Conservation (phyloP, 176 grass and related monocot genomes). For the Elaeis guineensis region DNA sequence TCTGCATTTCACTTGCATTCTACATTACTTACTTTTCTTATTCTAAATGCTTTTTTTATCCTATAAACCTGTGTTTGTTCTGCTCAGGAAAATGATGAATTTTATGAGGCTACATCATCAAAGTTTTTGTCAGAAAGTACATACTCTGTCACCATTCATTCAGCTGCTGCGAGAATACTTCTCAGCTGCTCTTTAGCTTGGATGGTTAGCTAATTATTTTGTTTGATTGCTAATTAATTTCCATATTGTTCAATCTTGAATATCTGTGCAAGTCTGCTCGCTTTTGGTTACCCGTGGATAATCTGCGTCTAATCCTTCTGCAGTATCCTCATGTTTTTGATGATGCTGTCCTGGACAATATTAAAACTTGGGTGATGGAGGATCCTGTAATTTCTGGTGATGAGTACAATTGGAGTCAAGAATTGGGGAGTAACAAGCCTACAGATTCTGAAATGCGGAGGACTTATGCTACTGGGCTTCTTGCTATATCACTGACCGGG, state of each 20-base stretch:
- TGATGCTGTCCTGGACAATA: slow-evolving; percentile 61
- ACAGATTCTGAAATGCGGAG: slow-evolving; percentile 59
- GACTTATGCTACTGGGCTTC: slow-evolving; percentile 78
- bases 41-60: not conserved
- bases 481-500: slow-evolving; percentile 68
- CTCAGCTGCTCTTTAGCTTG: slow-evolving; percentile 63
- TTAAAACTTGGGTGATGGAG: slow-evolving; percentile 68
- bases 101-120: slow-evolving; percentile 69
- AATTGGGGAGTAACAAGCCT: slow-evolving; percentile 52
- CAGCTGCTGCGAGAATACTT: slow-evolving; percentile 70
- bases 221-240: not conserved
- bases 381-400: slow-evolving; percentile 34
- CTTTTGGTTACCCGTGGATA: not conserved
- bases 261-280: not conserved
- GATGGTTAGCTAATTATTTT: slow-evolving; percentile 45
- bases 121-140: slow-evolving; percentile 64
- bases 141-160: slow-evolving; percentile 38
- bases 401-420: slow-evolving; percentile 52
- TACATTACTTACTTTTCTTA: not conserved
- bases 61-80: not conserved
- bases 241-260: too few species aligned
- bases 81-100: slow-evolving; percentile 79
- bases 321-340: slow-evolving; percentile 79
- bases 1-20: too few species aligned
- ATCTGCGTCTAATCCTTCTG: not conserved